A percentile compares a stretch with the other conserved stretches of the same genome.
phyloP scores from a whole-genome alignment of 129 eudicot genomes.

The Flaveria brownii region DNA sequence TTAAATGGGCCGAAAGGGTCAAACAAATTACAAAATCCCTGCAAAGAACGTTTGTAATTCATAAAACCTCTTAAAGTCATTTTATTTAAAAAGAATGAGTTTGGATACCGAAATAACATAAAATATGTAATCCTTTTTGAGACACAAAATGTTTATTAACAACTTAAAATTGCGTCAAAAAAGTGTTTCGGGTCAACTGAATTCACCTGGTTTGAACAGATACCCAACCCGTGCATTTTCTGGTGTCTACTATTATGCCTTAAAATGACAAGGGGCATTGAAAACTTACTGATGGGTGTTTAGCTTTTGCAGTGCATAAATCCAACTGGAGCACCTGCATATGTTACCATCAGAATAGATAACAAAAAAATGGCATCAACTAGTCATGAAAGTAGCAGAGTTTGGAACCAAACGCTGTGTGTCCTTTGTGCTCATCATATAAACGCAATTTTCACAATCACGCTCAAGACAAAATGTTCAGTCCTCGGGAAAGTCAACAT shows the following conservation, averaged over 20 bases:
- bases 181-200: not conserved
- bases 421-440: constrained; percentile 80
- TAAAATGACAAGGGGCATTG: not conserved
- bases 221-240: not conserved
- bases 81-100: not conserved
- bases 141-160: not conserved
- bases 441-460: constrained; percentile 64
- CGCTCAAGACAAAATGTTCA: constrained; percentile 64
- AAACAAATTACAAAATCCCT: not conserved
- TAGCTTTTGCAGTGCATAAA: constrained; percentile 59
- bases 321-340: constrained; percentile 58
- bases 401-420: constrained; percentile 94
- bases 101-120: not conserved
- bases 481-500: constrained; percentile 63
- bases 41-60: not conserved
- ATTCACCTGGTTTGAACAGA: not conserved
- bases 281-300: constrained; percentile 18
- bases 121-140: not conserved
- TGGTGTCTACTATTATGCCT: not conserved
- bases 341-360: constrained; percentile 73
- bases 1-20: not conserved
- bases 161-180: not conserved
- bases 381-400: constrained; percentile 50
- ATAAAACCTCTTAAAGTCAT: not conserved
- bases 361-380: constrained; percentile 71